These are phyloP conservation scores for Cutaneotrichosporon arboriforme DNA, from an alignment of 1,284 basidiomycete genomes.

Conservation along the genomic window DNA sequence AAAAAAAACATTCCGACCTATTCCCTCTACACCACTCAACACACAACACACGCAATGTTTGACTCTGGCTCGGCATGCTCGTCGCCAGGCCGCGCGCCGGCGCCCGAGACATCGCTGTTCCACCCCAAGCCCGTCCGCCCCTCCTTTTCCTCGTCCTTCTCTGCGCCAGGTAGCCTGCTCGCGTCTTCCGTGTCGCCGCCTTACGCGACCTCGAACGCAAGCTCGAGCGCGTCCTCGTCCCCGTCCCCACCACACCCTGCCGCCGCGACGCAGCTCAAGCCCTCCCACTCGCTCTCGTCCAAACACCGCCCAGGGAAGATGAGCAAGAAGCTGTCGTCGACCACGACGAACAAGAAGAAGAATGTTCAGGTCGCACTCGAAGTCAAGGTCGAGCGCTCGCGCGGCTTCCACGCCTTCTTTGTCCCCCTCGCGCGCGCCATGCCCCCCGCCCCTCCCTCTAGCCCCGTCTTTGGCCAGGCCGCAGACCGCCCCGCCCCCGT, in stretches of 20 bases:
- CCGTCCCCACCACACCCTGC: slow-evolving; percentile 10
- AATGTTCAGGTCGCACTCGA: slow-evolving; percentile 39
- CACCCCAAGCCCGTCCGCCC: slow-evolving; percentile 19
- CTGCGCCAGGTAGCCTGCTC: slow-evolving; percentile 2
- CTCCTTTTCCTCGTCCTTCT: slow-evolving; percentile 10
- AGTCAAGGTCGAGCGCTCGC: slow-evolving; percentile 38
- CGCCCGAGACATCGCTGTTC: slow-evolving; percentile 4
- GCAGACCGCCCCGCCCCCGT: slow-evolving; percentile 14
- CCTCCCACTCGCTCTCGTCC: slow-evolving; percentile 6
- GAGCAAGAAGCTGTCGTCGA: slow-evolving; percentile 29
- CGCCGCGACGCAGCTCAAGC: slow-evolving; percentile 1
- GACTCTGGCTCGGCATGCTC: slow-evolving; percentile 1
- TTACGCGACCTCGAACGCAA: background rate
- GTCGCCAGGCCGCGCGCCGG: background rate
- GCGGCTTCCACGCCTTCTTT: slow-evolving; percentile 43
- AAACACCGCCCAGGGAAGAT: slow-evolving; percentile 21
- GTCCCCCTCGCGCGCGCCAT: slow-evolving; percentile 32
- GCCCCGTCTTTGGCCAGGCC: slow-evolving; percentile 23
- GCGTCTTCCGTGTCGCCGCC: slow-evolving; percentile 4
- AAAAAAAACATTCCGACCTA: background rate
- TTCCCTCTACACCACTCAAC: background rate
- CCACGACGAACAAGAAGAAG: slow-evolving; percentile 26
- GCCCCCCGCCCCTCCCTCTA: slow-evolving; percentile 38
- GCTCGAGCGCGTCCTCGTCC: slow-evolving; percentile 10
- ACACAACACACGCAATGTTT: slow-evolving; percentile 3